Conservation (phyloP, 2,329 filamentous ascomycete genomes). For the Xylariales sp. region DNA sequence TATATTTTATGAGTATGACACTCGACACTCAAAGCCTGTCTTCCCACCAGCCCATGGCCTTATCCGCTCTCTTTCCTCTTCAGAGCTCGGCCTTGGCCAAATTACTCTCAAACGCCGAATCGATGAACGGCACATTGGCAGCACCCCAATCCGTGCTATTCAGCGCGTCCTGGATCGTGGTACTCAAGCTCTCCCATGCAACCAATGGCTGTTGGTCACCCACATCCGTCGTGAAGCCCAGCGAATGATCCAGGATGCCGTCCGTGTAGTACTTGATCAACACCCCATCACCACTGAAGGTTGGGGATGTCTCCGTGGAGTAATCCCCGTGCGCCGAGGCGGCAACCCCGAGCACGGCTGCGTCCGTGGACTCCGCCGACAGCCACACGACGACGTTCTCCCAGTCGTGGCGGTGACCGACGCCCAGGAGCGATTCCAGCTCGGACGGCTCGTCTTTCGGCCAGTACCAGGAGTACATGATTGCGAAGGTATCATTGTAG, state of each 20-base stretch:
- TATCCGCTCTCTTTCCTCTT: no score
- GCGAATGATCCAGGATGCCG: slow-evolving; percentile 29
- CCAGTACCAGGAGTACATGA: slow-evolving; percentile 30
- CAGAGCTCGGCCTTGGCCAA: slow-evolving; percentile 15
- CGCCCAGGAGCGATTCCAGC: slow-evolving; percentile 13
- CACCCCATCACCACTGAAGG: slow-evolving; percentile 19
- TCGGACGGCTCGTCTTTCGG: slow-evolving; percentile 34
- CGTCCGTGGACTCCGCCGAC: slow-evolving; percentile 11
- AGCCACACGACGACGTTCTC: slow-evolving; percentile 29
- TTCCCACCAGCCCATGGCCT: not conserved
- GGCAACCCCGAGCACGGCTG: slow-evolving; percentile 25
- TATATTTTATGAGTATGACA: no score
- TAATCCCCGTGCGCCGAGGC: slow-evolving; percentile 28
- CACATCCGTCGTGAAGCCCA: slow-evolving; percentile 26
- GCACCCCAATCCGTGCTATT: slow-evolving; percentile 31
- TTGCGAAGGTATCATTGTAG: slow-evolving; percentile 23
- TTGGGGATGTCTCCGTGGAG: slow-evolving; percentile 13
- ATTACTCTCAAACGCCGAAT: slow-evolving; percentile 17
- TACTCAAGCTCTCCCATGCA: slow-evolving; percentile 32
- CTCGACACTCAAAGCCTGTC: not conserved
- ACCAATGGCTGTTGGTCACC: slow-evolving; percentile 34
- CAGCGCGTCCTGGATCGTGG: slow-evolving; percentile 27
- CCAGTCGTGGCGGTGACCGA: slow-evolving; percentile 33
- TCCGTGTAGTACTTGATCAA: slow-evolving; percentile 25
- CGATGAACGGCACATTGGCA: slow-evolving; percentile 35